Evolutionary conservation across 139 green algal genomes (phyloP).

Genomic region (Chlorella sorokiniana): DNA sequence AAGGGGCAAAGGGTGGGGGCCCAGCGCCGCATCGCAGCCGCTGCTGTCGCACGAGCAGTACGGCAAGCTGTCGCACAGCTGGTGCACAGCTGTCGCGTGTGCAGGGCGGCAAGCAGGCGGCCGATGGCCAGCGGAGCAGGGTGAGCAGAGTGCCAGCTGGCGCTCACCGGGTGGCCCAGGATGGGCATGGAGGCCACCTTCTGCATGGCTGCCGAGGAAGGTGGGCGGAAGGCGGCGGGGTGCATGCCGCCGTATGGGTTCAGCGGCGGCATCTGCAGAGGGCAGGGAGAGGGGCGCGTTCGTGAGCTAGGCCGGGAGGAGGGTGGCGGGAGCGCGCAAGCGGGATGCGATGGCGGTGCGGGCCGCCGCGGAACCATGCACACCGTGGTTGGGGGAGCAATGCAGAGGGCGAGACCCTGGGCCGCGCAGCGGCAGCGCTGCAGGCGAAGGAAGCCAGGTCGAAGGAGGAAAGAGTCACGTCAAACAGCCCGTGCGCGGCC

Average conservation of each 20-base stretch:
- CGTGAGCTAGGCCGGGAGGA: background rate
- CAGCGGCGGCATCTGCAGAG: conserved; percentile 33
- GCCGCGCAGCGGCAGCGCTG: too few relatives aligned
- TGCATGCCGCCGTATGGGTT: conserved; percentile 43
- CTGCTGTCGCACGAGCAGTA: too few relatives aligned
- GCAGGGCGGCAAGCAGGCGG: too few relatives aligned
- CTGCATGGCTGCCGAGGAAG: conserved; percentile 33
- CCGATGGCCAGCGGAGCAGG: background rate
- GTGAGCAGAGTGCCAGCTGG: background rate
- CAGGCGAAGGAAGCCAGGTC: too few relatives aligned
- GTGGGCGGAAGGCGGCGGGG: conserved; percentile 17
- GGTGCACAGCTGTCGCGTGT: background rate
- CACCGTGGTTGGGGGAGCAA: too few relatives aligned
- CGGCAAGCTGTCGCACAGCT: too few relatives aligned
- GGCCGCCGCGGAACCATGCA: too few relatives aligned
- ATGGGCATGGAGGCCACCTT: conserved; percentile 56
- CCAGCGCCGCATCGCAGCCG: too few relatives aligned
- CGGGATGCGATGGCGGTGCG: background rate
- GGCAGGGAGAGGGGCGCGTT: conserved; percentile 6
- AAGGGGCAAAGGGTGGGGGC: too few relatives aligned
- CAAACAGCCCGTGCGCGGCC: too few relatives aligned
- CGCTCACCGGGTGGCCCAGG: conserved; percentile 36
- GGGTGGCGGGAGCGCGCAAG: background rate
- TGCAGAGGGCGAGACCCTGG: too few relatives aligned
- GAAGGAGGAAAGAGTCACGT: too few relatives aligned